phyloP scores from a whole-genome alignment of 2,329 filamentous ascomycete species.

The Teratosphaeria zuluensis region DNA sequence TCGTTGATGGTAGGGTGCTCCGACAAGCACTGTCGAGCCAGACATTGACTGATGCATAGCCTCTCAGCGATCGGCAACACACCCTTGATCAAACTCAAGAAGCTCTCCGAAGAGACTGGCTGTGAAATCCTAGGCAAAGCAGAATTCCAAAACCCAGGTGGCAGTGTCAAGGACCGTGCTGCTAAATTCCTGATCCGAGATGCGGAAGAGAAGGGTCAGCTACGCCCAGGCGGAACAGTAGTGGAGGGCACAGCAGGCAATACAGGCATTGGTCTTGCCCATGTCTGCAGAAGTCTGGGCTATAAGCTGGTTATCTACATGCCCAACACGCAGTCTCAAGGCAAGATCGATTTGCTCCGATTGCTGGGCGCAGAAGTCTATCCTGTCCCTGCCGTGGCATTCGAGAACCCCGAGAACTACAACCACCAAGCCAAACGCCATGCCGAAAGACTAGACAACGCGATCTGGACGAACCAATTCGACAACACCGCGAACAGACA shows the following conservation, averaged over 20 bases:
- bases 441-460: constrained; percentile 75
- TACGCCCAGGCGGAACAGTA: constrained; percentile 81
- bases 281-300: constrained; percentile 84
- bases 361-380: constrained; percentile 90
- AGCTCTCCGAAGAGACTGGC: constrained; percentile 78
- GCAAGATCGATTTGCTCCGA: constrained; percentile 88
- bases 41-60: constrained; percentile 14
- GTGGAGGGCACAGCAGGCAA: constrained; percentile 96
- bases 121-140: constrained; percentile 94
- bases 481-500: constrained; percentile 90
- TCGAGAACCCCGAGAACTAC: constrained; percentile 93
- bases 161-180: constrained; percentile 91
- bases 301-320: constrained; percentile 99
- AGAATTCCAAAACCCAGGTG: constrained; percentile 97
- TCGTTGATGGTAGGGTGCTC: constrained; percentile 63
- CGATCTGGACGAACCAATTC: constrained; percentile 99
- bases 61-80: constrained; percentile 86
- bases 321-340: constrained; percentile 97
- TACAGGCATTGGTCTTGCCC: constrained; percentile 93
- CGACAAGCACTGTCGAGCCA: neutral
- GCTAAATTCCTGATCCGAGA: constrained; percentile 89
- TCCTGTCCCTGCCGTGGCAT: constrained; percentile 89
- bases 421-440: constrained; percentile 91
- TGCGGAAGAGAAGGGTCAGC: constrained; percentile 77
- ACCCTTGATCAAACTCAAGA: constrained; percentile 81